Base-by-base conservation (phyloP, 2,329 filamentous ascomycete species). In the Fusarium dlaminii region DNA sequence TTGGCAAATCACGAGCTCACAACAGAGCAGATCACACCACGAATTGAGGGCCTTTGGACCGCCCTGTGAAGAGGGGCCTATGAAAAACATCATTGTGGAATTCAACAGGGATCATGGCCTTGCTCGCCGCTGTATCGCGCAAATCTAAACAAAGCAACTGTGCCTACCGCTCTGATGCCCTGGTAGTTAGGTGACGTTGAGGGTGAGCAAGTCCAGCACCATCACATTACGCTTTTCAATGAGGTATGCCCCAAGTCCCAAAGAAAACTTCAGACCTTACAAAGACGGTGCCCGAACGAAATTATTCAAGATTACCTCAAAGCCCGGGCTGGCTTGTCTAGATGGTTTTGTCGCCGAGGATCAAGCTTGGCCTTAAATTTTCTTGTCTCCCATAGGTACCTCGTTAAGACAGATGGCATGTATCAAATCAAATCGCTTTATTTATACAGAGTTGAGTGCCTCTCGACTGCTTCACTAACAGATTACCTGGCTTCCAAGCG, bases 381-480 rank as follows among this genome's bases (percentile, higher is more conserved):
- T 34, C 30, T 51, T 34, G 22, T 24, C 12, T 20, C 17, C 6
- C 30, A 32, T 11, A 36, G 9, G 22, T 18, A 27, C n/a, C n/a
- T 52, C n/a, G 27, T 11, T 48, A 30, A 34, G 48, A 37, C 51
- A 39, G 58, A 45, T 66, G 61, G 69, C 63, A 66, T 55, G 45
- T 68, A 65, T 66, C 70, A 78, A 78, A 78, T 76, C 77, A 78
- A 79, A 75, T 76, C 77, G 77, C 77, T 79, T 76, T 70, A 66
- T 77, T 78, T 74, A 58, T 78, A 78, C 77, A 79, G 75, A 79
- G 77, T 77, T 79, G 77, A 75, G 77, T 77, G 68, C 68, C 61
- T 70, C 61, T 67, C 65, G 30, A 69, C 68, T 59, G 62, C 68
- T 68, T 52, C 63, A 70, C 54, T 66, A 48, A 51, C 24, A 59